Percentiles rank a stretch among this genome's conserved stretches.
These are phyloP conservation scores for Drechslerella dactyloides DNA, from an alignment of 2,329 filamentous ascomycete species.

Conservation along the genomic window DNA sequence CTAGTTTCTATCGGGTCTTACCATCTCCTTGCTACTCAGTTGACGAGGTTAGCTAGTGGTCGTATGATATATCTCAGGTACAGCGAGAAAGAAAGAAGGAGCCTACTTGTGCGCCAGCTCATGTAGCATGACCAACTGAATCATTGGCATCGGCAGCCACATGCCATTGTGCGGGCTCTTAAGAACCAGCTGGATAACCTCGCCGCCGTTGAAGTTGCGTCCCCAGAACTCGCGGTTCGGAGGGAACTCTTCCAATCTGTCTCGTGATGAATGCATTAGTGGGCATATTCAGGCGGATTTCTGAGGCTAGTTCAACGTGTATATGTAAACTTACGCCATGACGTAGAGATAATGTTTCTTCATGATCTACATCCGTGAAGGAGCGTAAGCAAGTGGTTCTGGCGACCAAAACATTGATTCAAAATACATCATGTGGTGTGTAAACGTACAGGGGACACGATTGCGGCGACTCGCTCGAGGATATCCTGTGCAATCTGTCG, in stretches of 20 bases:
- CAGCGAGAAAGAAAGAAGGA: not conserved
- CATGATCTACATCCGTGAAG: slow-evolving; percentile 63
- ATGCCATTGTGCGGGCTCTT: slow-evolving; percentile 68
- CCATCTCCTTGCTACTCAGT: slow-evolving; percentile 70
- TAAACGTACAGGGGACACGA: slow-evolving; percentile 67
- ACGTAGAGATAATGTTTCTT: slow-evolving; percentile 69
- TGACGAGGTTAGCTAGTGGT: not conserved
- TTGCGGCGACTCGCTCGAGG: slow-evolving; percentile 77
- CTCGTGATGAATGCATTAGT: slow-evolving; percentile 60
- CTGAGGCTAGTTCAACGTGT: not conserved
- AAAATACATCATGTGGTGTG: too few species aligned
- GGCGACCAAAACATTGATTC: not conserved
- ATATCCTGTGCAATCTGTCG: slow-evolving; percentile 68
- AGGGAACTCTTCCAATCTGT: slow-evolving; percentile 75
- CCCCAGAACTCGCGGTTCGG: slow-evolving; percentile 80
- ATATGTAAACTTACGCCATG: slow-evolving; percentile 60
- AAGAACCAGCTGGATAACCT: slow-evolving; percentile 83
- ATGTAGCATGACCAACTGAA: slow-evolving; percentile 66
- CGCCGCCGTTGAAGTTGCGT: slow-evolving; percentile 73
- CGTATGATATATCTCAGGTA: not conserved
- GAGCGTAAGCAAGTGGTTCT: not conserved
- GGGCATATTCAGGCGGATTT: too few species aligned
- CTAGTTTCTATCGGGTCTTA: too few species aligned
- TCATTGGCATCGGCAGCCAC: slow-evolving; percentile 75
- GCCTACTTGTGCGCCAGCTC: slow-evolving; percentile 62